Evolutionary conservation across 164 flowering plant genomes (phyloP), one percentile per base, ranked within the genome.

Genomic region (Buxus sempervirens): DNA sequence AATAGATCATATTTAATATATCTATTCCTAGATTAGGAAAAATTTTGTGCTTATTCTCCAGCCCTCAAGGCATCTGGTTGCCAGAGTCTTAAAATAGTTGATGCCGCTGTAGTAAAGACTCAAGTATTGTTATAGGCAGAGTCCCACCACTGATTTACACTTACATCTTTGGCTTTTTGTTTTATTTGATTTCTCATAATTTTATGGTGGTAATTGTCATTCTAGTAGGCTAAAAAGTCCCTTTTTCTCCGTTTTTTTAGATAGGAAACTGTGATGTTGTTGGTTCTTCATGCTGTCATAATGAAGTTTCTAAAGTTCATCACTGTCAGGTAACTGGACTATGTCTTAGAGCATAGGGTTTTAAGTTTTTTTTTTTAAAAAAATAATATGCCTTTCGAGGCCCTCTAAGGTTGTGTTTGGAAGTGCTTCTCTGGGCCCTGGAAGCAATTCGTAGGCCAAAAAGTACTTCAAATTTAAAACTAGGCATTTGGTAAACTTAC

Each of bases 221-320:
- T 45, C 18, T 45, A 45, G 12, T 45, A 45, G 51, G 12, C 51
- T 45, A 45, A 45, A 45, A 2, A 45, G 18, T 45, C 51, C 18
- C 13, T 45, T 45, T 45, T 45, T 4, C 16, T 15, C 51, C 51
- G 13, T 1, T n/a, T 25, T n/a, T 23, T 63, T 22, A 70, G 70
- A 66, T 54, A 24, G 51, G 25, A 21, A 45, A 45, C 54, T 62
- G 62, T 25, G 54, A 55, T 32, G 67, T 38, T 38, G 77, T 56
- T 14, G 32, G n/a, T 64, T 4, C 56, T 61, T 24, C 54, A 59
- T 25, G 27, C 45, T 54, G 18, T 42, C n/a, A 22, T 48, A 45
- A 14, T 16, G 49, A 69, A 54, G 61, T 59, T 21, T 28, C 16
- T 6, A 27, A 60, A 24, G 18, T 32, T 20, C 63, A 27, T 20